Percentiles rank a stretch among this genome's conserved stretches.
phyloP scores from a whole-genome alignment of 2,329 filamentous ascomycete species.

The Hortaea sp. region DNA sequence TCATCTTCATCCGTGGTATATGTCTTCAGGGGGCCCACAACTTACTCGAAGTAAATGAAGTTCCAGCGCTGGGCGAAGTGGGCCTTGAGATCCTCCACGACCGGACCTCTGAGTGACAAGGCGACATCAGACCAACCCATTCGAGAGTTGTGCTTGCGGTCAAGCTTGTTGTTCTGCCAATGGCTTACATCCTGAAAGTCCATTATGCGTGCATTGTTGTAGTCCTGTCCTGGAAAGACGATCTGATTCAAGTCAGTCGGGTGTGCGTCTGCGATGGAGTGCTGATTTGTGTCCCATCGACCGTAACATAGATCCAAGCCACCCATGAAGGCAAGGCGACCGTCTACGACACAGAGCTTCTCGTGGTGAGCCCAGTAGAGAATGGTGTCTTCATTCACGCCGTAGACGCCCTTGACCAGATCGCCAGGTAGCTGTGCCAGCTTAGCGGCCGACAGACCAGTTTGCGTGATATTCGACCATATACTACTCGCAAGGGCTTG shows the following conservation, averaged over 20 bases:
- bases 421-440: constrained; percentile 59
- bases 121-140: constrained; percentile 93
- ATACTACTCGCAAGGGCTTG: constrained; percentile 54
- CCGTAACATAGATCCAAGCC: constrained; percentile 81
- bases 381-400: constrained; percentile 68
- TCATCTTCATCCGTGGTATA: too few relatives aligned
- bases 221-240: constrained; percentile 83
- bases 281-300: constrained; percentile 73
- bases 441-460: constrained; percentile 45
- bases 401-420: constrained; percentile 68
- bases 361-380: constrained; percentile 84
- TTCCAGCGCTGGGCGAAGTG: constrained; percentile 89
- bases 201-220: constrained; percentile 76
- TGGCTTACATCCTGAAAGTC: constrained; percentile 73
- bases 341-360: constrained; percentile 76
- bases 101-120: constrained; percentile 63
- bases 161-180: constrained; percentile 79
- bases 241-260: constrained; percentile 65
- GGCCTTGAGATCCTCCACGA: constrained; percentile 61
- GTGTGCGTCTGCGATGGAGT: constrained; percentile 76
- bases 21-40: background rate
- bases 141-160: constrained; percentile 57
- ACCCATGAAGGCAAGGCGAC: constrained; percentile 78
- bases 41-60: constrained; percentile 61
- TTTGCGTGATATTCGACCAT: constrained; percentile 44